A percentile compares a stretch with the other conserved stretches of the same genome.
Evolutionary conservation across 495 filamentous ascomycete species (phyloP).

Genomic region (Durotheca rogersii): DNA sequence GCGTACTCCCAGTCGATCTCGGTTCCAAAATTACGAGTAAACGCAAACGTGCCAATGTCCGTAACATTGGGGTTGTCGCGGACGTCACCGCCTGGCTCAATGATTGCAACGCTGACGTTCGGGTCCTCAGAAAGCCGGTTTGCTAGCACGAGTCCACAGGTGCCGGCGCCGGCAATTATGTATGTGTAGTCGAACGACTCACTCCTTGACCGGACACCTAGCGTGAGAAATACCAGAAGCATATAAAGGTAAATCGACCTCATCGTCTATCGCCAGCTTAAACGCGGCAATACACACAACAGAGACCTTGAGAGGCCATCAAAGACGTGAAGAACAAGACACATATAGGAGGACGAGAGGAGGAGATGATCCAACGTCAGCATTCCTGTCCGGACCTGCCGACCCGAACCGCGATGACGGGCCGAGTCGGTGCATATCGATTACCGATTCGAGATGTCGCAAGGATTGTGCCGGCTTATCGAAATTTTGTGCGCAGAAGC

Average conservation of each 20-base stretch:
- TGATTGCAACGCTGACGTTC: slow-evolving; percentile 48
- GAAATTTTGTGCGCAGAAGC: no score
- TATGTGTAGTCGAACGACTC: slow-evolving; percentile 51
- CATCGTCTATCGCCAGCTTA: slow-evolving; percentile 17
- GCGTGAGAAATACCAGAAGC: slow-evolving; percentile 6
- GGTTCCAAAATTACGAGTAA: slow-evolving; percentile 43
- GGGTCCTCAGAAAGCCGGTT: slow-evolving; percentile 54
- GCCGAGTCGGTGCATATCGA: slow-evolving; percentile 18
- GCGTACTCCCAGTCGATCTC: slow-evolving; percentile 55
- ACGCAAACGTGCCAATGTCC: slow-evolving; percentile 43
- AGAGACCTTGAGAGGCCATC: no score
- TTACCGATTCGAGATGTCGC: slow-evolving; percentile 5
- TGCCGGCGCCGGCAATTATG: slow-evolving; percentile 55
- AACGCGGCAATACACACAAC: neutral
- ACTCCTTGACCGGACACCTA: slow-evolving; percentile 3
- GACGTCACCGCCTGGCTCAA: slow-evolving; percentile 55
- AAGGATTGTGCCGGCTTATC: no score
- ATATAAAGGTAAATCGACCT: slow-evolving; percentile 4
- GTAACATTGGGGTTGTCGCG: slow-evolving; percentile 54
- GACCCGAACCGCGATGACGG: slow-evolving; percentile 5
- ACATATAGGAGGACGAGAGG: no score
- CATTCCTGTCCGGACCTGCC: neutral
- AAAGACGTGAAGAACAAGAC: no score
- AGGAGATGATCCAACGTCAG: neutral
- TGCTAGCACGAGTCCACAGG: slow-evolving; percentile 55